Conservation (phyloP, 177 flowering plant species). For the Vitis hybrid region DNA sequence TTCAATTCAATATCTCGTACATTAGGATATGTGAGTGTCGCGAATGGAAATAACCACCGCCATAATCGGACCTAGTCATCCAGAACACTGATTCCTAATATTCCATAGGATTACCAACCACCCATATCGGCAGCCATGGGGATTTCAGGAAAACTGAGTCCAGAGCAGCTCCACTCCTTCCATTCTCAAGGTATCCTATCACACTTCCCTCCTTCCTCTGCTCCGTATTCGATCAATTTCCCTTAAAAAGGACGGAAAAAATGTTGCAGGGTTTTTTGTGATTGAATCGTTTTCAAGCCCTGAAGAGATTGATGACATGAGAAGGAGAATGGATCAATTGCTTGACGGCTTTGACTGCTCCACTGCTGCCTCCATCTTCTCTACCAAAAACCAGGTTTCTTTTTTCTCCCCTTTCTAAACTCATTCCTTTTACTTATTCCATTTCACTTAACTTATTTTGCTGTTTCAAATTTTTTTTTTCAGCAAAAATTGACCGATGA, state of each 20-base stretch:
- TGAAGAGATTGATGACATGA: slow-evolving; percentile 65
- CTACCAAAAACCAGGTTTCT: slow-evolving; percentile 79
- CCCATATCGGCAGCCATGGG: slow-evolving; percentile 25
- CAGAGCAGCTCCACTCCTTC: slow-evolving; percentile 68
- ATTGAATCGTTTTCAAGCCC: slow-evolving; percentile 66
- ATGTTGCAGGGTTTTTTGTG: slow-evolving; percentile 64
- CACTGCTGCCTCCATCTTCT: slow-evolving; percentile 69
- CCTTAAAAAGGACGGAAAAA: not conserved
- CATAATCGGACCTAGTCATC: too few relatives aligned
- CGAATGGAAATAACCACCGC: too few relatives aligned
- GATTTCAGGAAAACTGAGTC: slow-evolving; percentile 43
- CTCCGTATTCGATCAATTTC: not conserved
- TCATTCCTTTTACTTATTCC: not conserved
- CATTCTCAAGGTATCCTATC: slow-evolving; percentile 51
- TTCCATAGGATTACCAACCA: not conserved
- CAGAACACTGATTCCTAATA: too few relatives aligned
- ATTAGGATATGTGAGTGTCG: too few relatives aligned
- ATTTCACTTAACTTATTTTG: not conserved
- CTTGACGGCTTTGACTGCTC: slow-evolving; percentile 64
- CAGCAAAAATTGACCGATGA: slow-evolving; percentile 63
- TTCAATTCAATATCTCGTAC: too few relatives aligned
- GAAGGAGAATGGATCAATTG: slow-evolving; percentile 63
- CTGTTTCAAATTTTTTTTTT: not conserved
- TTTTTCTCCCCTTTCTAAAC: not conserved
- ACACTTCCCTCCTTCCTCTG: not conserved